Percentiles rank a stretch among this genome's conserved stretches.
Evolutionary conservation across 495 filamentous ascomycete genomes (phyloP).

Genomic region (Collariella sp.): DNA sequence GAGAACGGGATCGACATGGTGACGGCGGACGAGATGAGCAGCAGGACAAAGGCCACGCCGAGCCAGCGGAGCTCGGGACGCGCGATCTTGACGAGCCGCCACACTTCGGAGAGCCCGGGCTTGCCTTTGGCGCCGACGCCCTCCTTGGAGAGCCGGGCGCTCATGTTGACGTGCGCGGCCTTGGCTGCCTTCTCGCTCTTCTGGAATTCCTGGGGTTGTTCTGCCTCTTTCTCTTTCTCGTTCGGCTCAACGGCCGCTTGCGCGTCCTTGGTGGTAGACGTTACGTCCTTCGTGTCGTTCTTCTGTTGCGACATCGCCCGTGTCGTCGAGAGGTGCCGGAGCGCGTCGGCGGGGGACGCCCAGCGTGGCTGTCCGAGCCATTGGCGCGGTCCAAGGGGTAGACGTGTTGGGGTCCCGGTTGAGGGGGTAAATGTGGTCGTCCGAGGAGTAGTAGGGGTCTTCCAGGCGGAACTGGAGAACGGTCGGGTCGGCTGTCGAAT

Average conservation of each 20-base stretch:
- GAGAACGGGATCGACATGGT: constrained; percentile 95
- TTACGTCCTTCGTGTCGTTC: constrained; percentile 6
- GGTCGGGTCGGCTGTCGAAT: constrained; percentile 8
- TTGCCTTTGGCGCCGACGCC: constrained; percentile 49
- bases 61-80: constrained; percentile 73
- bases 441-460: constrained; percentile 4
- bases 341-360: constrained; percentile 17
- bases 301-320: constrained; percentile 10
- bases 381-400: not conserved
- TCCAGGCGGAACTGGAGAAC: constrained; percentile 13
- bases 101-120: constrained; percentile 66
- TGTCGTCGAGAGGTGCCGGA: constrained; percentile 28
- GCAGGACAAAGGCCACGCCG: constrained; percentile 67
- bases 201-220: constrained; percentile 27
- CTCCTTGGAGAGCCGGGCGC: constrained; percentile 76
- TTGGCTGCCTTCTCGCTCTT: constrained; percentile 66
- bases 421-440: not conserved
- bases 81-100: constrained; percentile 83
- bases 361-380: constrained; percentile 8
- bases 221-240: constrained; percentile 16
- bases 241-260: not conserved
- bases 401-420: not conserved
- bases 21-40: constrained; percentile 79
- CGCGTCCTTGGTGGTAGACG: not conserved
- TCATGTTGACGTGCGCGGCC: constrained; percentile 83